phyloP scores from a whole-genome alignment of 345 rosid genomes.

The Gossypium raimondii region DNA sequence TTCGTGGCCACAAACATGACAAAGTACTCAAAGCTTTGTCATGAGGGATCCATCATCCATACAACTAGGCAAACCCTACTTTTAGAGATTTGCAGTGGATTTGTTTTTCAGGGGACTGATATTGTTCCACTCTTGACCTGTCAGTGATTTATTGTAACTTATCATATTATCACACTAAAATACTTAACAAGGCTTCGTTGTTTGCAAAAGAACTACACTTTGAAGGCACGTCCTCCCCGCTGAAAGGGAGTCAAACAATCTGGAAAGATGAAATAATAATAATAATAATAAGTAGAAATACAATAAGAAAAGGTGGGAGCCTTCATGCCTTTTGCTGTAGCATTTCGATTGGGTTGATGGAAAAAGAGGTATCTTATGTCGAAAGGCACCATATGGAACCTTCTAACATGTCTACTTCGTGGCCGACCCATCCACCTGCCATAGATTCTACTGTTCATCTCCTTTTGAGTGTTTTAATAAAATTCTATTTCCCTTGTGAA shows the following conservation, averaged over 20 bases:
- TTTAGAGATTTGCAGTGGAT: slow-evolving; percentile 3
- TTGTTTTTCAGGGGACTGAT: neutral
- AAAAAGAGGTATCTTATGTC: slow-evolving; percentile 15
- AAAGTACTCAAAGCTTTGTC: neutral
- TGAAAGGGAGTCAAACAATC: slow-evolving; percentile 8
- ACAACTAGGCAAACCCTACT: slow-evolving; percentile 1
- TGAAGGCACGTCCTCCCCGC: slow-evolving; percentile 11
- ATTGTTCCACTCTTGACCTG: neutral
- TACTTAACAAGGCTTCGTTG: neutral
- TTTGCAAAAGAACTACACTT: slow-evolving; percentile 5
- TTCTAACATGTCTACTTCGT: slow-evolving; percentile 17
- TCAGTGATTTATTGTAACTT: neutral
- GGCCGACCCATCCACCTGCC: slow-evolving; percentile 17
- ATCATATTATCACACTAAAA: neutral
- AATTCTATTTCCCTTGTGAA: neutral
- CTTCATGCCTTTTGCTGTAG: slow-evolving; percentile 8
- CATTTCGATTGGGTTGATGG: neutral
- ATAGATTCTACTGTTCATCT: neutral
- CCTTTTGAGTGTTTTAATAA: neutral
- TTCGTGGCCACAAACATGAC: too few species aligned
- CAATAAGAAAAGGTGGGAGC: slow-evolving; percentile 6
- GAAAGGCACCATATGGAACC: slow-evolving; percentile 19
- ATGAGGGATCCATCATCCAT: slow-evolving; percentile 1
- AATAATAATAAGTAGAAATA: neutral
- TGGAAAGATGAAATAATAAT: slow-evolving; percentile 12